Conservation (phyloP, 1,284 basidiomycete species). For the Lignosus rhinocerotis region DNA sequence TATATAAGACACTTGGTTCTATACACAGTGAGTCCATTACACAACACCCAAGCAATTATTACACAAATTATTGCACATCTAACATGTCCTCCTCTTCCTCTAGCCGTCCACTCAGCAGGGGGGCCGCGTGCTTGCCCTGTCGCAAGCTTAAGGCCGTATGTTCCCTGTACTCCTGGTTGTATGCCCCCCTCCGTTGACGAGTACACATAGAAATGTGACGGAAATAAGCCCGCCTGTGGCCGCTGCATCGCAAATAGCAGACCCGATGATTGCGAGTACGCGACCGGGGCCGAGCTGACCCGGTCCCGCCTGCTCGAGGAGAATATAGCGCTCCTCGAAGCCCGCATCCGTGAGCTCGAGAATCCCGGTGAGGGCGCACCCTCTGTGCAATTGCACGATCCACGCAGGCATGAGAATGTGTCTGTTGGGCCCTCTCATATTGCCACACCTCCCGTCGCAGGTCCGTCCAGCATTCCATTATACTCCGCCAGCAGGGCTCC, state of each 20-base stretch:
- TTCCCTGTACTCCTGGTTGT: not conserved
- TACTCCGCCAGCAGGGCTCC: not conserved
- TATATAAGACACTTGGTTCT: slow-evolving; percentile 14
- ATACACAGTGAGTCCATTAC: slow-evolving; percentile 1
- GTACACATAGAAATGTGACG: slow-evolving; percentile 31
- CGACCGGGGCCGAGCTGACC: slow-evolving; percentile 29
- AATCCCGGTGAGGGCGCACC: slow-evolving; percentile 22
- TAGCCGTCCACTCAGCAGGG: slow-evolving; percentile 17
- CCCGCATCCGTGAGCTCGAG: slow-evolving; percentile 32
- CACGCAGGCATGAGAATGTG: slow-evolving; percentile 5
- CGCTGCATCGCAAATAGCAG: slow-evolving; percentile 28
- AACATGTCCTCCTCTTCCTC: slow-evolving; percentile 10
- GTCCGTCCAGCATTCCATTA: not conserved
- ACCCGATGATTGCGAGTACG: slow-evolving; percentile 34
- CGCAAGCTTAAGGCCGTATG: slow-evolving; percentile 24
- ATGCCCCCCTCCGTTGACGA: not conserved
- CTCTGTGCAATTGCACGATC: slow-evolving; percentile 26
- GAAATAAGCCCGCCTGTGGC: slow-evolving; percentile 30
- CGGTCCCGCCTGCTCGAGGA: slow-evolving; percentile 32
- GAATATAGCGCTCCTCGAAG: slow-evolving; percentile 32
- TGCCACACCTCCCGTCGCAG: not conserved
- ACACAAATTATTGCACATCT: not conserved
- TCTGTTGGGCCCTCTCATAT: not conserved
- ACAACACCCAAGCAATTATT: not conserved
- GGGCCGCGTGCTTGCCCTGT: slow-evolving; percentile 22